These are phyloP conservation scores for Nannizziopsis arthrosporioides DNA, from an alignment of 2,329 filamentous ascomycete genomes.

Conservation along the genomic window DNA sequence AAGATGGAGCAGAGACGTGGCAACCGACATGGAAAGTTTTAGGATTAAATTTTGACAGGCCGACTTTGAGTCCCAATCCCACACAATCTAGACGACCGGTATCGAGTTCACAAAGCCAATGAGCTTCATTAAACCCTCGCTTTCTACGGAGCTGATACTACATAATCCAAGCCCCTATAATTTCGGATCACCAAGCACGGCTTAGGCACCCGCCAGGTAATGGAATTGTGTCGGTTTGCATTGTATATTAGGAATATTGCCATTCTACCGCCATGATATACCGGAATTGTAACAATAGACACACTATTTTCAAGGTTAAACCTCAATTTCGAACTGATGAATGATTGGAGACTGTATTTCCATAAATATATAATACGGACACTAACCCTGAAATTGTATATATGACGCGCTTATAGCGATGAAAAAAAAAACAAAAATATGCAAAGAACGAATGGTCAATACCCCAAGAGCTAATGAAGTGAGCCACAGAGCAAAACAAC, in stretches of 20 bases:
- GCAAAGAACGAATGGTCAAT: no score
- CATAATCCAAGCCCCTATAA: no score
- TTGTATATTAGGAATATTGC: not conserved
- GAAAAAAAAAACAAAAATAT: no score
- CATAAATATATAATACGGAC: no score
- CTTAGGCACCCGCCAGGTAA: constrained; percentile 9
- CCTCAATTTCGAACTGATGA: no score
- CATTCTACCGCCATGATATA: not conserved
- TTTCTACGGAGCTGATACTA: constrained; percentile 1
- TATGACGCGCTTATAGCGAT: no score
- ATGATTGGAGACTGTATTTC: no score
- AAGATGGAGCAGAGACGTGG: constrained; percentile 53
- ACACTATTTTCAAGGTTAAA: not conserved
- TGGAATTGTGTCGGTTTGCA: not conserved
- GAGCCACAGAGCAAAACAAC: no score
- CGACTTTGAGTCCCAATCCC: constrained; percentile 14
- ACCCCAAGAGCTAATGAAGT: no score
- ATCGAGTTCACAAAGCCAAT: not conserved
- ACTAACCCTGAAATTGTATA: no score
- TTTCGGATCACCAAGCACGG: not conserved
- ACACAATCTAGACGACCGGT: not conserved
- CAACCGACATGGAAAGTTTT: constrained; percentile 38
- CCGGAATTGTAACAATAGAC: constrained; percentile 7
- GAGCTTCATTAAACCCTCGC: not conserved
- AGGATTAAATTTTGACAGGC: constrained; percentile 29